Conservation (phyloP, 441 rosid genomes). For the Adansonia rubrostipa region DNA sequence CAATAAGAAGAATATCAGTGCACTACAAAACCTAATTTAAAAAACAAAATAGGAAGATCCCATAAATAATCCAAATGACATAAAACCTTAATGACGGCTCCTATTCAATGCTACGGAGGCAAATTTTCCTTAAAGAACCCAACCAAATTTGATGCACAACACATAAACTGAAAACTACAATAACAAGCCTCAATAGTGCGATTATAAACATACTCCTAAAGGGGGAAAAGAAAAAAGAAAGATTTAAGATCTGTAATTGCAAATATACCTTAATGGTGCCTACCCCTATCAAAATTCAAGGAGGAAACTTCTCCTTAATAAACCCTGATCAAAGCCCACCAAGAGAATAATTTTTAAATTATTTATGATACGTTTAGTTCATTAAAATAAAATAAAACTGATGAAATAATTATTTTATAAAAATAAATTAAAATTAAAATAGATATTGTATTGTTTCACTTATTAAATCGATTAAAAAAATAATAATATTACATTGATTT, state of each 20-base stretch:
- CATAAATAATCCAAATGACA: constrained; percentile 1
- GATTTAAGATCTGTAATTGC: background rate
- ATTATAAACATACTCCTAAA: background rate
- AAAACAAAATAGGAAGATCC: constrained; percentile 1
- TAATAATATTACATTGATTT: too few relatives aligned
- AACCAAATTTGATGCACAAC: background rate
- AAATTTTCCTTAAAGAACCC: constrained; percentile 6
- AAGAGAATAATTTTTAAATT: background rate
- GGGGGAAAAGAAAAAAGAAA: too few relatives aligned
- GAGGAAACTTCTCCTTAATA: constrained; percentile 9
- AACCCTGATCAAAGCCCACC: background rate
- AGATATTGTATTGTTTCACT: too few relatives aligned
- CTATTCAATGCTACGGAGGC: background rate
- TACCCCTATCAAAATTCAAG: background rate
- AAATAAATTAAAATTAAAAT: too few relatives aligned
- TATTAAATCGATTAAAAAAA: too few relatives aligned
- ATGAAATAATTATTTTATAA: too few relatives aligned
- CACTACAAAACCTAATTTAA: background rate
- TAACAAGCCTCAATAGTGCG: background rate
- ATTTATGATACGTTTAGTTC: too few relatives aligned
- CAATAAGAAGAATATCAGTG: background rate
- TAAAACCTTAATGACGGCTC: background rate
- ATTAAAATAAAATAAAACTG: too few relatives aligned
- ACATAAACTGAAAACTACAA: constrained; percentile 1
- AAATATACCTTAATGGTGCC: constrained; percentile 7